These are phyloP conservation scores for Huiozyma sinensis DNA, from an alignment of 805 yeast species.

Conservation along the genomic window DNA sequence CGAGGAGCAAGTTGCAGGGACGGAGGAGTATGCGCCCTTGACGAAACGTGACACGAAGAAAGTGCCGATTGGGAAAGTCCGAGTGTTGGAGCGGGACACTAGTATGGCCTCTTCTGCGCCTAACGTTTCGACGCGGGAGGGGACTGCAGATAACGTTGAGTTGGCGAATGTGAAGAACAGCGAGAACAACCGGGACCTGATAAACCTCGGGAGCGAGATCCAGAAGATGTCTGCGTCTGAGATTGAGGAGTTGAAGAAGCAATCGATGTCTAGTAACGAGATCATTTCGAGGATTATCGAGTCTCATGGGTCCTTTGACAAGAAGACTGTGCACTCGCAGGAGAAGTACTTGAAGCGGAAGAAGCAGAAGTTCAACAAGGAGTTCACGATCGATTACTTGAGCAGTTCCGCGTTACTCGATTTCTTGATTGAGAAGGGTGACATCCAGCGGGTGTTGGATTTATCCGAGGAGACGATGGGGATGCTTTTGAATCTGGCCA, in stretches of 20 bases:
- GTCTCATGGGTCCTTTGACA: constrained; percentile 76
- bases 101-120: background rate
- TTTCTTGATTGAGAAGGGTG: constrained; percentile 69
- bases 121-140: background rate
- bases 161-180: constrained; percentile 30
- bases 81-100: constrained; percentile 8
- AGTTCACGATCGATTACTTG: constrained; percentile 72
- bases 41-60: constrained; percentile 12
- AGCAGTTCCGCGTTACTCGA: constrained; percentile 62
- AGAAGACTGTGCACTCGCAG: constrained; percentile 82
- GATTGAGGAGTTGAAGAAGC: constrained; percentile 69
- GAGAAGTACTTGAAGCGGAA: constrained; percentile 87
- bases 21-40: constrained; percentile 1
- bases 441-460: constrained; percentile 55
- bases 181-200: constrained; percentile 53
- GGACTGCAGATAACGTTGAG: constrained; percentile 17
- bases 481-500: constrained; percentile 62
- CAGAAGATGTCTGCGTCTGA: constrained; percentile 73
- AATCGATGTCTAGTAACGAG: constrained; percentile 60
- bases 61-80: constrained; percentile 20
- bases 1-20: constrained; percentile 6
- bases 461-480: constrained; percentile 81
- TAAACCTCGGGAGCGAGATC: constrained; percentile 55
- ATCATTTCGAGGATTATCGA: constrained; percentile 75
- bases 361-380: constrained; percentile 79